Conservation (phyloP, 2,329 filamentous ascomycete genomes). For the Xylariaceae sp. region DNA sequence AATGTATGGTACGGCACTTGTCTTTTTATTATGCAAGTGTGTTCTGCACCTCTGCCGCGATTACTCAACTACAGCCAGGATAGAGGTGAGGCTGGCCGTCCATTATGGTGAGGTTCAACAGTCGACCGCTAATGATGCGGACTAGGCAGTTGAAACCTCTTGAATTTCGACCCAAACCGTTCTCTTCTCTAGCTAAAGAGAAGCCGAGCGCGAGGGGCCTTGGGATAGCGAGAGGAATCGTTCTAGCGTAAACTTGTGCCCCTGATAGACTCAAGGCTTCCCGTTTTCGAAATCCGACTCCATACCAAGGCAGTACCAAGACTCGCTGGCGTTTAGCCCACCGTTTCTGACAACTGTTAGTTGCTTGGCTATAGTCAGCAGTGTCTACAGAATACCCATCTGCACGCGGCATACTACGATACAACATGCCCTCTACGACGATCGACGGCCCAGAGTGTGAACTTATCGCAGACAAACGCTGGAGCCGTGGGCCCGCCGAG, state of each 20-base stretch:
- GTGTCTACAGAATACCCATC: conserved; percentile 12
- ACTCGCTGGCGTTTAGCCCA: neutral
- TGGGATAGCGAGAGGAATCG: neutral
- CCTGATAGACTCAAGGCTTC: too few relatives aligned
- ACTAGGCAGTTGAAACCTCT: too few relatives aligned
- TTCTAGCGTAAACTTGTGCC: neutral
- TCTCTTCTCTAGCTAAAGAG: neutral
- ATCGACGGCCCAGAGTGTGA: too few relatives aligned
- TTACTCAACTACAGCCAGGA: neutral
- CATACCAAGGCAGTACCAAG: neutral
- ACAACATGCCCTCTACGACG: too few relatives aligned
- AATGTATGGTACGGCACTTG: neutral
- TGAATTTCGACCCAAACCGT: too few relatives aligned
- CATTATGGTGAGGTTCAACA: too few relatives aligned
- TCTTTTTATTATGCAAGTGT: conserved; percentile 1
- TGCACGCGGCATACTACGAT: conserved; percentile 1
- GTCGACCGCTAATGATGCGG: too few relatives aligned
- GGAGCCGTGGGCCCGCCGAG: too few relatives aligned
- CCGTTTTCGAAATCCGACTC: neutral
- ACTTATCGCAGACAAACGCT: too few relatives aligned
- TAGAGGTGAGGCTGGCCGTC: conserved; percentile 9
- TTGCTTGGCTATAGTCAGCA: conserved; percentile 7
- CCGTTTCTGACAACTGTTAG: conserved; percentile 1
- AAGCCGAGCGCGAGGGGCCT: neutral
- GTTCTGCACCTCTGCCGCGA: conserved; percentile 1